phyloP scores from a whole-genome alignment of 495 filamentous ascomycete genomes.

The Hyaloscypha bicolor region DNA sequence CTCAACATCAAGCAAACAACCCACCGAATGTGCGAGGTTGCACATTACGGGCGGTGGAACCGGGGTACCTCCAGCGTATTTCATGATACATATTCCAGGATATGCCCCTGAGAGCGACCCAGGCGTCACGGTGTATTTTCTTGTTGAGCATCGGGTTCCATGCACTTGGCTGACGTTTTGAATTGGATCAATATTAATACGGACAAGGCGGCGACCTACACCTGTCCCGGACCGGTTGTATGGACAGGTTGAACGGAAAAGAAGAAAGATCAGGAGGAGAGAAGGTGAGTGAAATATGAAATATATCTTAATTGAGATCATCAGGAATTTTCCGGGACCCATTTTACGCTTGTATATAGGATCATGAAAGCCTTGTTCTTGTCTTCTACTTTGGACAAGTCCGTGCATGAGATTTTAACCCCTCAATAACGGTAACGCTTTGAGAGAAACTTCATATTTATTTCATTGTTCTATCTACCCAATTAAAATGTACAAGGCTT shows the following conservation, averaged over 20 bases:
- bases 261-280: neutral
- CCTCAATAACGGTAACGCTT: too few relatives aligned
- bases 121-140: slow-evolving; percentile 48
- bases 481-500: too few relatives aligned
- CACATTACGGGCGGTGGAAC: slow-evolving; percentile 53
- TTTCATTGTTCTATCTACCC: too few relatives aligned
- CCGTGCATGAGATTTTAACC: too few relatives aligned
- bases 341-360: neutral
- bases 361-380: neutral
- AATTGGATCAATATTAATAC: slow-evolving; percentile 49
- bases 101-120: slow-evolving; percentile 53
- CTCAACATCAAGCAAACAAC: slow-evolving; percentile 60
- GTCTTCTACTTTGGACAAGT: too few relatives aligned
- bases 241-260: slow-evolving; percentile 46
- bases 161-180: neutral
- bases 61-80: slow-evolving; percentile 42
- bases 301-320: neutral
- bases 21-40: slow-evolving; percentile 61
- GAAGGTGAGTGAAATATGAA: neutral
- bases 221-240: slow-evolving; percentile 49
- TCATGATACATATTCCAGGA: slow-evolving; percentile 51
- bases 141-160: neutral
- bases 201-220: slow-evolving; percentile 49
- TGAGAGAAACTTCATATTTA: too few relatives aligned
- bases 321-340: neutral